Conservation (phyloP, 2,329 filamentous ascomycete genomes). For the Arachnopeziza araneosa region DNA sequence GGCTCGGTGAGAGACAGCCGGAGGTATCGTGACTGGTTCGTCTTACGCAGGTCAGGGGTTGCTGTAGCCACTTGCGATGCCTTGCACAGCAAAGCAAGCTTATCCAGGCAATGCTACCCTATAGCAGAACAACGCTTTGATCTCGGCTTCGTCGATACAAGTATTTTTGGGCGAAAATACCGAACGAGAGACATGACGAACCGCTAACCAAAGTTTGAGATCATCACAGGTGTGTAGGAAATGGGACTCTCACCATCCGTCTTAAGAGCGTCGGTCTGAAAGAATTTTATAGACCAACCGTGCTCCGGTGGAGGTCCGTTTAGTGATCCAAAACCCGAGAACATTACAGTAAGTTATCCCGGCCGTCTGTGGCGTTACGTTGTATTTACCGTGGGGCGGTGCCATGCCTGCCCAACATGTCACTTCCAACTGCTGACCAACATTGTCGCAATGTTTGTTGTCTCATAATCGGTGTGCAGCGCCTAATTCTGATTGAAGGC, state of each 20-base stretch:
- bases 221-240: too few relatives aligned
- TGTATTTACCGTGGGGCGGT: not conserved
- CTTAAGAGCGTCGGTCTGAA: too few relatives aligned
- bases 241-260: too few relatives aligned
- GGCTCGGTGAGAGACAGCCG: not conserved
- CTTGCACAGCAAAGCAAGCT: not conserved
- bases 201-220: too few relatives aligned
- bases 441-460: not conserved
- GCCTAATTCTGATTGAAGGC: not conserved
- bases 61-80: not conserved
- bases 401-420: not conserved
- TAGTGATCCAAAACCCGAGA: not conserved
- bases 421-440: not conserved
- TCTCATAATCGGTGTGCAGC: not conserved
- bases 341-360: too few relatives aligned
- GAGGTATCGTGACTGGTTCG: not conserved
- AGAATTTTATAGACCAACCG: too few relatives aligned
- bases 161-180: too few relatives aligned
- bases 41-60: not conserved
- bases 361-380: not conserved
- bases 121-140: not conserved
- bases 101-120: not conserved
- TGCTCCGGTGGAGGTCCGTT: not conserved
- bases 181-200: too few relatives aligned
- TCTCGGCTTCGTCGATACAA: too few relatives aligned